Conservation (phyloP, 139 green algal species). For the Tetratostichococcus sp. region DNA sequence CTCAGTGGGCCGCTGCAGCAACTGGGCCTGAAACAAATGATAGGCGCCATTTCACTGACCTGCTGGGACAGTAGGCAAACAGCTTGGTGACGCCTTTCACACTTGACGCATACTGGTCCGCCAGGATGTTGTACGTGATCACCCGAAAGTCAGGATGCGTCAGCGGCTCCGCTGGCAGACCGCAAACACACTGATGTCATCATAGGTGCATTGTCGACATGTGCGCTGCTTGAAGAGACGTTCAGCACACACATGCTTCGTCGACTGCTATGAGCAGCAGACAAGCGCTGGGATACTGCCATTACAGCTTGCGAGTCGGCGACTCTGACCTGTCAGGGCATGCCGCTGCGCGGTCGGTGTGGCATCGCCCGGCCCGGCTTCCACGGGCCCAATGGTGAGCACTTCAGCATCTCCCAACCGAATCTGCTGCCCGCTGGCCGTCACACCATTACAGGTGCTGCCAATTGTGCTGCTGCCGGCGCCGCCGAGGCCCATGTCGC, state of each 20-base stretch:
- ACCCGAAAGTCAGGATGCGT: conserved; percentile 48
- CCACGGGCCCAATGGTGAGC: not conserved
- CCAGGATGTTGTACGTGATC: conserved; percentile 91
- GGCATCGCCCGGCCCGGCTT: not conserved
- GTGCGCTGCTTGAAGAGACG: too few species aligned
- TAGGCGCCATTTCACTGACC: not conserved
- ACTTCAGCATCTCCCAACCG: not conserved
- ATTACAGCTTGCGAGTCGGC: too few species aligned
- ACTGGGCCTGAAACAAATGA: too few species aligned
- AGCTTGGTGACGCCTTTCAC: conserved; percentile 64
- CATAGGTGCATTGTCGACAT: not conserved
- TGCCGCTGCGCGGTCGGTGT: not conserved
- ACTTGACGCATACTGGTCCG: conserved; percentile 82
- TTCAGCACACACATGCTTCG: too few species aligned
- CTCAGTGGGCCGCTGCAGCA: too few species aligned
- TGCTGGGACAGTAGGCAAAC: conserved; percentile 60
- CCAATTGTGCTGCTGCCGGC: too few species aligned
- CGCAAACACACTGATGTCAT: not conserved
- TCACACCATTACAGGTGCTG: too few species aligned
- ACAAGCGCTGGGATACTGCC: not conserved
- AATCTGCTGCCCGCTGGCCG: not conserved
- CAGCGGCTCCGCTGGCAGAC: not conserved
- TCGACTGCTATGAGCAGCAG: not conserved
- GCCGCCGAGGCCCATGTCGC: not conserved
- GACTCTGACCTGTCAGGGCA: not conserved